Base-by-base conservation (phyloP, 306 rosid species). In the Cucumis melo region DNA sequence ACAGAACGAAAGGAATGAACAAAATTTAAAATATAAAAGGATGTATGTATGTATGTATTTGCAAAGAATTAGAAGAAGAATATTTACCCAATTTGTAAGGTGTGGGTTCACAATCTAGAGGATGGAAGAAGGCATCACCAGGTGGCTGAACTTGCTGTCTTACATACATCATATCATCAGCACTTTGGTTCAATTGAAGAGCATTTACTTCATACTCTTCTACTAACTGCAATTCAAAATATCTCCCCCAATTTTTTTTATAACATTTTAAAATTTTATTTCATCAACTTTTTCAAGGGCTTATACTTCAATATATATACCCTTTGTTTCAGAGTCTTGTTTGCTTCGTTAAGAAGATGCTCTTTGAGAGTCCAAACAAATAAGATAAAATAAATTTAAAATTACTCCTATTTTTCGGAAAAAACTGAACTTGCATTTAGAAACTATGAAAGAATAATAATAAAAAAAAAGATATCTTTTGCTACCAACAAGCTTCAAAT, bases 71-170 rank as follows among this genome's bases (percentile, higher is more conserved):
- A 48, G 54, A 48, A 5, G n/a, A 74, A 19, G 66, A 74, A 38
- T 17, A 36, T 19, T n/a, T 90, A 95, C 99, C 97, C 99, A 80
- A 92, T 92, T 80, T 92, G 97, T 78, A 95, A 81, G 10, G 98
- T n/a, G n/a, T 90, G 77, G 97, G 97, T 66, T 95, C 98, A 77
- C 96, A 90, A 7, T 93, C 94, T 75, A 95, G 62, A 73, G 84
- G 92, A 66, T 95, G 97, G 75, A 83, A 90, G 85, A 95, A 87
- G 78, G 74, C 87, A 83, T 91, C 97, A 12, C 78, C 87, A 10
- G 87, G 89, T 57, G 87, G 34, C 73, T 89, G 89, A 85, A 17
- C 78, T 54, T 87, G 87, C 42, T 90, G 98, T 36, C 92, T 78
- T 19, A 85, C 91, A 84, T 92, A 95, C 62, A 85, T 91, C 82